A percentile compares a stretch with the other conserved stretches of the same genome.
phyloP scores from a whole-genome alignment of 176 grass and related monocot genomes.

The Triticum urartu region DNA sequence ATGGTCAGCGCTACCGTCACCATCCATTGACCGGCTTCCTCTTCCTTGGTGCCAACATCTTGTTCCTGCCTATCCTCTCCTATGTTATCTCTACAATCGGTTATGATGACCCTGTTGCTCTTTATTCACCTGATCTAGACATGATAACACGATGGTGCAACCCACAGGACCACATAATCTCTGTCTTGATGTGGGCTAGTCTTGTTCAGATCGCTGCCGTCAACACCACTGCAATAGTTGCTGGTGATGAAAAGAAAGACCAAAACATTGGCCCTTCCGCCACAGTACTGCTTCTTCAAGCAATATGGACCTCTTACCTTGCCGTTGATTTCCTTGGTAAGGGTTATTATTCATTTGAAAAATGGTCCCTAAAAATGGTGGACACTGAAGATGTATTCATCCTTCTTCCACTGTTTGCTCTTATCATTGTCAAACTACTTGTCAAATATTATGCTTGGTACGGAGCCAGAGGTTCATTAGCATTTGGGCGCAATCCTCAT shows the following conservation, averaged over 20 bases:
- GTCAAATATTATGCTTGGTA: too few species aligned
- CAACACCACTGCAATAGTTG: constrained; percentile 3
- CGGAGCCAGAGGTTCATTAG: too few species aligned
- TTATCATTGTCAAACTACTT: too few species aligned
- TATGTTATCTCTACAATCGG: neutral
- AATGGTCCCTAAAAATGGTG: too few species aligned
- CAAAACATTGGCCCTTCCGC: neutral
- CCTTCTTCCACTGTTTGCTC: too few species aligned
- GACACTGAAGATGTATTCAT: too few species aligned
- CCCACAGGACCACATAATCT: too few species aligned
- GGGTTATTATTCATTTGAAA: neutral
- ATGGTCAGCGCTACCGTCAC: neutral
- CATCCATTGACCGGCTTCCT: neutral
- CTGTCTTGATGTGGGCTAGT: too few species aligned
- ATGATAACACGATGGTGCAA: too few species aligned
- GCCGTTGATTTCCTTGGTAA: neutral
- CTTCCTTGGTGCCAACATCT: neutral
- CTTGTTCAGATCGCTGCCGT: neutral
- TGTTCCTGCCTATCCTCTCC: constrained; percentile 18
- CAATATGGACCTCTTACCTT: neutral
- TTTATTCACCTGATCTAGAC: too few species aligned
- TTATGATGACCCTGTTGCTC: neutral
- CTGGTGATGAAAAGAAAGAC: neutral
- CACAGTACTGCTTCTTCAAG: neutral
- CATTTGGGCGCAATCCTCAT: too few species aligned